phyloP scores from a whole-genome alignment of 768 basidiomycete species.

The Roridomyces roridus region DNA sequence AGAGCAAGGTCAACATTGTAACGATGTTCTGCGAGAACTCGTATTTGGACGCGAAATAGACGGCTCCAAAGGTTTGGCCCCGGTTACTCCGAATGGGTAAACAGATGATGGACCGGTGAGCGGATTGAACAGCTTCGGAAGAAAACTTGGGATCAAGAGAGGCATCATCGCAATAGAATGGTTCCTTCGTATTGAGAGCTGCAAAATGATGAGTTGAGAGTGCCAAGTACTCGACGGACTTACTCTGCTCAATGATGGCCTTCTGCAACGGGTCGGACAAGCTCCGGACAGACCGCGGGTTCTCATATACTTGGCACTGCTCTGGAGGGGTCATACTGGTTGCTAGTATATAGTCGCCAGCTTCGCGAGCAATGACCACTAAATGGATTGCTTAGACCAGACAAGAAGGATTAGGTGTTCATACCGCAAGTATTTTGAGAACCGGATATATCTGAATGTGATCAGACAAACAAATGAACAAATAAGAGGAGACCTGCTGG shows the following conservation, averaged over 20 bases:
- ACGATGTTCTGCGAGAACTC: slow-evolving; percentile 66
- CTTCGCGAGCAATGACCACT: slow-evolving; percentile 74
- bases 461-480: slow-evolving; percentile 8
- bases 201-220: slow-evolving; percentile 3
- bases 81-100: slow-evolving; percentile 77
- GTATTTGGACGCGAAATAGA: slow-evolving; percentile 71
- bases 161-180: slow-evolving; percentile 65
- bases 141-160: slow-evolving; percentile 71
- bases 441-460: slow-evolving; percentile 60
- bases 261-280: slow-evolving; percentile 68
- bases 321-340: slow-evolving; percentile 69
- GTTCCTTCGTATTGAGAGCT: slow-evolving; percentile 74
- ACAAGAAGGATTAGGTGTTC: background rate
- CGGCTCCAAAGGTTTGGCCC: slow-evolving; percentile 75
- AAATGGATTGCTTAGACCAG: background rate
- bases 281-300: slow-evolving; percentile 63
- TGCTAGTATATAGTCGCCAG: slow-evolving; percentile 73
- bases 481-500: slow-evolving; percentile 45
- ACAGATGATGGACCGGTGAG: slow-evolving; percentile 67
- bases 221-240: slow-evolving; percentile 26
- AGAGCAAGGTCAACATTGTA: slow-evolving; percentile 66
- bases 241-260: slow-evolving; percentile 72
- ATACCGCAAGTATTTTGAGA: slow-evolving; percentile 68
- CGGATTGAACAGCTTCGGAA: slow-evolving; percentile 67
- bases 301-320: slow-evolving; percentile 70